phyloP scores from a whole-genome alignment of 768 basidiomycete species.

The Hypholoma fasciculare region DNA sequence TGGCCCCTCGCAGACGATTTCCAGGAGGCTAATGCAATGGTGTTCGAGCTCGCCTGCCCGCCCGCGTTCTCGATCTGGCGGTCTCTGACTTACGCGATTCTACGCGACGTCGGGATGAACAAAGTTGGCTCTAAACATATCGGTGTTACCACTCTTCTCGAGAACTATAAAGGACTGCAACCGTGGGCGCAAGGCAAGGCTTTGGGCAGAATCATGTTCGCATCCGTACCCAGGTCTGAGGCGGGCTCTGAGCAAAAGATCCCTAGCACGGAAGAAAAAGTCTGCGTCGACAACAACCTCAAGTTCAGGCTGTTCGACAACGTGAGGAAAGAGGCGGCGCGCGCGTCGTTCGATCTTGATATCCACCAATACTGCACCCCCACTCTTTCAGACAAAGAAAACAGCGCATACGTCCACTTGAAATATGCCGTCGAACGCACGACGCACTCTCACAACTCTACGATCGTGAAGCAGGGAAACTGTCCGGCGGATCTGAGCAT shows the following conservation, averaged over 20 bases:
- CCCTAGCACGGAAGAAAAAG: slow-evolving; percentile 9
- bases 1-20: slow-evolving; percentile 42
- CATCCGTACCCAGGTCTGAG: slow-evolving; percentile 30
- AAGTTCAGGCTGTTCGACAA: slow-evolving; percentile 29
- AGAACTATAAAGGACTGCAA: slow-evolving; percentile 4
- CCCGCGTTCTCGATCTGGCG: slow-evolving; percentile 43
- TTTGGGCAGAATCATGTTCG: slow-evolving; percentile 31
- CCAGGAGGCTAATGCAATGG: slow-evolving; percentile 23
- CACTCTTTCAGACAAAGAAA: slow-evolving; percentile 21
- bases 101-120: slow-evolving; percentile 33
- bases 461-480: slow-evolving; percentile 38
- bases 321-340: slow-evolving; percentile 7
- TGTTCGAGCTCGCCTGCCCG: slow-evolving; percentile 46
- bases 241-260: not conserved
- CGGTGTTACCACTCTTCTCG: not conserved
- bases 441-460: slow-evolving; percentile 39
- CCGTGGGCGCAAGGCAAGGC: slow-evolving; percentile 6
- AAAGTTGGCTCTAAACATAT: not conserved
- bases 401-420: slow-evolving; percentile 30
- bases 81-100: slow-evolving; percentile 34
- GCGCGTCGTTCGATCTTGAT: slow-evolving; percentile 13
- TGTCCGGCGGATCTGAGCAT: slow-evolving; percentile 40
- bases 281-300: slow-evolving; percentile 30
- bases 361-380: slow-evolving; percentile 27
- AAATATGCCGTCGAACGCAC: slow-evolving; percentile 35